Percentiles rank a stretch among this genome's conserved stretches.
These are phyloP conservation scores for Hygrophorus russula DNA, from an alignment of 768 basidiomycete species.

Conservation along the genomic window DNA sequence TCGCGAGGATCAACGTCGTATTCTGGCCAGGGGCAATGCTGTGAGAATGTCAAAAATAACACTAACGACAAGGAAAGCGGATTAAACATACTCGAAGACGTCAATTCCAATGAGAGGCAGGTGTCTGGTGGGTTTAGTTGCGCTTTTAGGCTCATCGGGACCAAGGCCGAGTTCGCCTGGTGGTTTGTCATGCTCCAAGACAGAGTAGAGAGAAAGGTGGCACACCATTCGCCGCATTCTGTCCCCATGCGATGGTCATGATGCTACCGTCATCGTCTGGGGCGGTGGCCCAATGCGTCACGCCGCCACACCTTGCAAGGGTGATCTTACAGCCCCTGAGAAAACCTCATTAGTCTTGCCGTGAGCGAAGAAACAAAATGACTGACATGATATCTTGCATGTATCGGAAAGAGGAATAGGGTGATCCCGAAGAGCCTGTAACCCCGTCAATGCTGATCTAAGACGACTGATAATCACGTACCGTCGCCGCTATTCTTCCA, in stretches of 20 bases:
- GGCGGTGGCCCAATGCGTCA: slow-evolving; percentile 76
- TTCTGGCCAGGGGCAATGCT: slow-evolving; percentile 83
- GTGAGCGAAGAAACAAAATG: slow-evolving; percentile 11
- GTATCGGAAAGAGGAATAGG: slow-evolving; percentile 77
- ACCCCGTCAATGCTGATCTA: background rate
- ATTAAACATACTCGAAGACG: slow-evolving; percentile 56
- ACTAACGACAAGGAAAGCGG: background rate
- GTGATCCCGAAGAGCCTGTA: slow-evolving; percentile 77
- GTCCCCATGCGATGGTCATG: slow-evolving; percentile 82
- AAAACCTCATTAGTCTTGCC: background rate
- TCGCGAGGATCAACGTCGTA: slow-evolving; percentile 74
- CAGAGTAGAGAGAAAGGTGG: background rate
- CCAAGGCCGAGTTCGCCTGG: slow-evolving; percentile 75
- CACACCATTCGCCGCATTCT: slow-evolving; percentile 76
- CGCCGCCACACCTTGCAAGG: slow-evolving; percentile 67
- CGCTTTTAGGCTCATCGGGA: slow-evolving; percentile 70
- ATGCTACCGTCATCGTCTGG: slow-evolving; percentile 62
- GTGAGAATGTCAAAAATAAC: slow-evolving; percentile 3
- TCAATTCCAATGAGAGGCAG: slow-evolving; percentile 65
- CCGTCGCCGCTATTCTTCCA: slow-evolving; percentile 97
- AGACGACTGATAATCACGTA: slow-evolving; percentile 13
- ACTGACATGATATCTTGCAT: slow-evolving; percentile 76
- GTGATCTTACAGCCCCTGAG: slow-evolving; percentile 69
- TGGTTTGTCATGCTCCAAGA: background rate
- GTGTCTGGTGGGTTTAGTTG: slow-evolving; percentile 71